A percentile compares a stretch with the other conserved stretches of the same genome.
Conservation (phyloP, 2,329 filamentous ascomycete species). For the Cadophora malorum region DNA sequence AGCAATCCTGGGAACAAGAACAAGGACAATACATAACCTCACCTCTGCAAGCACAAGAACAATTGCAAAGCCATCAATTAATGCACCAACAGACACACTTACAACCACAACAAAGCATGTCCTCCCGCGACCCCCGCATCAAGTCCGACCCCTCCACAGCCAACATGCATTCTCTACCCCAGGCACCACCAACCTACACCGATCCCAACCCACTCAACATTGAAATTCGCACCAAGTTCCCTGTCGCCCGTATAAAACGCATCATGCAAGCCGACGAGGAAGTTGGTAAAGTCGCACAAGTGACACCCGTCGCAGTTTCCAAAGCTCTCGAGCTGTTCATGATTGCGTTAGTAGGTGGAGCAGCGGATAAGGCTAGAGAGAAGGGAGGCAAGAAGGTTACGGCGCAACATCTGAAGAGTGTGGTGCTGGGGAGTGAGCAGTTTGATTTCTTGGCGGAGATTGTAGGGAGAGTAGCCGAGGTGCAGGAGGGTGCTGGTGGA, state of each 20-base stretch:
- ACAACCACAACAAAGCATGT: constrained; percentile 28
- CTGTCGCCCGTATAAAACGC: constrained; percentile 95
- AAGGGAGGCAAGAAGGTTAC: constrained; percentile 90
- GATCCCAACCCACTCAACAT: constrained; percentile 54
- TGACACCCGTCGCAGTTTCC: constrained; percentile 92
- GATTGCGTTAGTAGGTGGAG: constrained; percentile 90
- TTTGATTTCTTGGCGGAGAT: constrained; percentile 95
- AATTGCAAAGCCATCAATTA: neutral
- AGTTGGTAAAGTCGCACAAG: constrained; percentile 96
- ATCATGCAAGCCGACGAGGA: constrained; percentile 99
- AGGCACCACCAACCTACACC: constrained; percentile 45
- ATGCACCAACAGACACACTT: neutral
- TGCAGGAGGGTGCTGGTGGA: constrained; percentile 40
- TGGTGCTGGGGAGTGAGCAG: constrained; percentile 85
- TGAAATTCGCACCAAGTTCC: constrained; percentile 92
- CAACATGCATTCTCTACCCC: constrained; percentile 4
- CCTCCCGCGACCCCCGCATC: constrained; percentile 30
- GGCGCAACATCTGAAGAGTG: constrained; percentile 88
- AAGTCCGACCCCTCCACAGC: constrained; percentile 26
- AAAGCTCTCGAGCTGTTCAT: constrained; percentile 98
- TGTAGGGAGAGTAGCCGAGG: constrained; percentile 79
- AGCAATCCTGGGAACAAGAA: constrained; percentile 7
- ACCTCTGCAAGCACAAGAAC: constrained; percentile 9
- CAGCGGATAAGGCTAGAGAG: constrained; percentile 80
- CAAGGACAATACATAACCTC: constrained; percentile 7